Evolutionary conservation across 1,284 basidiomycete genomes (phyloP), one percentile per base, ranked within the genome.

Genomic region (Trichosporon sp.): DNA sequence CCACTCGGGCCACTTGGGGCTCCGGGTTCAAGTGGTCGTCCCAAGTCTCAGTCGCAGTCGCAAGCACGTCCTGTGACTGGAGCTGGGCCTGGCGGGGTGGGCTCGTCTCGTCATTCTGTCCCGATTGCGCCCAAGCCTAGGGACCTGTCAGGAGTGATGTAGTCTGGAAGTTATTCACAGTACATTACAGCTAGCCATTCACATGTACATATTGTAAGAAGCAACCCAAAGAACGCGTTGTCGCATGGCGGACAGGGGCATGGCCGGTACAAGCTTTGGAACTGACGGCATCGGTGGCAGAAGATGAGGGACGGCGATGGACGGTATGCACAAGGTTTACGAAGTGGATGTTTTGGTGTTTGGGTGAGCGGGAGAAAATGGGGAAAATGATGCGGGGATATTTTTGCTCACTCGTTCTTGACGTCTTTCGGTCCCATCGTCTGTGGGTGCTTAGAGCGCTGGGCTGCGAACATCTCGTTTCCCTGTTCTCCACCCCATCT

Each of bases 341-440:
- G 10, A 54, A 31, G 56, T 31, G 56, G 56, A 35, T 35, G 26
- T 31, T 61, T 61, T 35, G 56, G 12, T 61, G 26, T 61, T 32
- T 61, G 56, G 38, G 31, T 31, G 56, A 31, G 56, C 59, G 59
- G 59, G 59, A 63, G 59, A 63, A 63, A 63, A 63, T n/a, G 6
- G 32, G 31, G 31, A 63, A 63, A 63, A 63, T 63, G 35, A 63
- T 31, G 59, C 59, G 32, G 16, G 12, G 59, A 63, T 63, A 63
- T 63, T 63, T 63, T 63, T 63, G 59, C 59, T 63, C 56, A 14
- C 56, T 61, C 26, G 59, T 35, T 63, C 56, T 61, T 32, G 56
- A 63, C 59, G 59, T 63, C 59, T 63, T 35, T 63, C 14, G 59
- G 14, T 35, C 32, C 31, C 51, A 35, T 63, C 59, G 31, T 35